A percentile compares a stretch with the other conserved stretches of the same genome.
Conservation (phyloP, 345 rosid genomes). For the Barbarea vulgaris region DNA sequence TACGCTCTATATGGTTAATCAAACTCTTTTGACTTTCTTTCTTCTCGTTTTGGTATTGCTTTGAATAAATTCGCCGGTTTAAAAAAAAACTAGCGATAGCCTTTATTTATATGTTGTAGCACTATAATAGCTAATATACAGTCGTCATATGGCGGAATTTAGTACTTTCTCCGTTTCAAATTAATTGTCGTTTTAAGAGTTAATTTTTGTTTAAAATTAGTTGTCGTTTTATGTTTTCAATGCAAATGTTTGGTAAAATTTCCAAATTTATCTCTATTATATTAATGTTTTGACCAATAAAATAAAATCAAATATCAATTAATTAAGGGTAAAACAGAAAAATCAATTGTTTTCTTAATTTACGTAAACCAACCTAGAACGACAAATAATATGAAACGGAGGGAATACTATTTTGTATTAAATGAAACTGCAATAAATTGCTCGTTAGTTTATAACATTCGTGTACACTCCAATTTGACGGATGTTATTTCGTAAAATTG, state of each 20-base stretch:
- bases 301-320: too few relatives aligned
- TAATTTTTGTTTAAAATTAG: too few relatives aligned
- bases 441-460: neutral
- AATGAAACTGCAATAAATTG: neutral
- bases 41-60: neutral
- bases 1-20: conserved; percentile 2
- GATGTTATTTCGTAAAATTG: neutral
- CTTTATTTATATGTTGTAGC: conserved; percentile 30
- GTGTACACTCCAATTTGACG: neutral
- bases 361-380: too few relatives aligned
- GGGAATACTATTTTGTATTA: neutral
- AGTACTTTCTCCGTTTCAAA: too few relatives aligned
- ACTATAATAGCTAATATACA: conserved; percentile 12
- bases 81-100: conserved; percentile 3
- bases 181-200: too few relatives aligned
- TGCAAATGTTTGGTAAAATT: too few relatives aligned
- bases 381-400: too few relatives aligned
- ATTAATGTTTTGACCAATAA: too few relatives aligned
- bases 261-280: too few relatives aligned
- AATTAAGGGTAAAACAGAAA: too few relatives aligned
- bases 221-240: too few relatives aligned
- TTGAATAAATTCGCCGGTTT: conserved; percentile 30
- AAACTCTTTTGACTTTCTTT: conserved; percentile 8
- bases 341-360: too few relatives aligned
- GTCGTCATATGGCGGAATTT: neutral